These are phyloP conservation scores for Beauveria varroae DNA, from an alignment of 2,329 filamentous ascomycete species.

Conservation along the genomic window DNA sequence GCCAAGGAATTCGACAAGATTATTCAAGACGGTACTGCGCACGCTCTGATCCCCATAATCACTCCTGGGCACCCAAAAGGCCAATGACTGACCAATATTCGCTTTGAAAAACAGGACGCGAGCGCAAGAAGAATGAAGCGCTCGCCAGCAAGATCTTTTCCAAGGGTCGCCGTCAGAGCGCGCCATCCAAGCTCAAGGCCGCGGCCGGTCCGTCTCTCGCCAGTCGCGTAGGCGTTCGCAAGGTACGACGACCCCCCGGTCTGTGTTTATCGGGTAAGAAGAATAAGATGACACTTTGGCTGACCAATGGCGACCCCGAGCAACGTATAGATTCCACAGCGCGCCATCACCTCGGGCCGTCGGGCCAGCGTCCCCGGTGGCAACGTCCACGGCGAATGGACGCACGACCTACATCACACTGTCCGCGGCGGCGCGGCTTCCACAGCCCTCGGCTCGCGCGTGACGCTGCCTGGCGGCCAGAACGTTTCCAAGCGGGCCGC, in stretches of 20 bases:
- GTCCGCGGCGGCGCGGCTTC: constrained; percentile 25
- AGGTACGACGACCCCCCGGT: constrained; percentile 38
- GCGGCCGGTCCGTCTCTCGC: constrained; percentile 51
- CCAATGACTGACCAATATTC: neutral
- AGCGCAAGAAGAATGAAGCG: constrained; percentile 62
- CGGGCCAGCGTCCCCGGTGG: constrained; percentile 34
- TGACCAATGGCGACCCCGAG: neutral
- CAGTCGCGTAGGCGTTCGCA: constrained; percentile 65
- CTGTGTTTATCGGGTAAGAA: neutral
- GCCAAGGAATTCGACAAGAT: constrained; percentile 16
- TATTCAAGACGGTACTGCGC: constrained; percentile 13
- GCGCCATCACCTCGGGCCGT: constrained; percentile 14
- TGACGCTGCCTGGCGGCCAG: constrained; percentile 33
- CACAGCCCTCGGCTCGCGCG: constrained; percentile 39
- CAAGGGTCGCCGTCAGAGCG: constrained; percentile 49
- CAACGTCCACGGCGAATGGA: constrained; percentile 62
- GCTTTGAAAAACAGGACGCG: constrained; percentile 39
- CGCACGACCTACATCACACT: constrained; percentile 57
- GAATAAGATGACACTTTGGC: neutral
- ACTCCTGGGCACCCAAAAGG: neutral
- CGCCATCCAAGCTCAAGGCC: constrained; percentile 41
- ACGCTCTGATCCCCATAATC: neutral
- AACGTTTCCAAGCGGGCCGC: constrained; percentile 19
- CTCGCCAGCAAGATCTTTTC: constrained; percentile 69
- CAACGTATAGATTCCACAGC: constrained; percentile 16